phyloP scores from a whole-genome alignment of 2,329 filamentous ascomycete species.

The Xylogone sp. region DNA sequence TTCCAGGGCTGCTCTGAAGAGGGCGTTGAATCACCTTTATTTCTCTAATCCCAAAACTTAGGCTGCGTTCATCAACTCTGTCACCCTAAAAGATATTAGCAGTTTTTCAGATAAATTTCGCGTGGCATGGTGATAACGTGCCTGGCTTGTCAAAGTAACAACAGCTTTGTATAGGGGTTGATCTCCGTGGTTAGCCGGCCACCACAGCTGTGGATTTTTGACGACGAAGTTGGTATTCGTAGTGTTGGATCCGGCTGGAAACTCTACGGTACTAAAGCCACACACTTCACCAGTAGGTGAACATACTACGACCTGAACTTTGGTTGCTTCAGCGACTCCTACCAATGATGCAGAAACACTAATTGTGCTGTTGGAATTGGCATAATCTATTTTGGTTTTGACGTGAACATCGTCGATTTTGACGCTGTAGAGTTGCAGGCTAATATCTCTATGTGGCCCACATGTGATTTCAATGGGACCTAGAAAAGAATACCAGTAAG shows the following conservation, averaged over 20 bases:
- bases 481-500: too few relatives aligned
- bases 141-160: background rate
- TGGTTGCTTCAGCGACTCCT: background rate
- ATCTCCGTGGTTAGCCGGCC: background rate
- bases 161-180: background rate
- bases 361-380: background rate
- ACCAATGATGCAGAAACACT: too few relatives aligned
- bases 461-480: slow-evolving; percentile 62
- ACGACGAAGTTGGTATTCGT: background rate
- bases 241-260: background rate
- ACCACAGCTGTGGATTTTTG: background rate
- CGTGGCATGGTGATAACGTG: background rate
- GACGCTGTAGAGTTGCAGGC: slow-evolving; percentile 64
- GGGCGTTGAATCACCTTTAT: background rate
- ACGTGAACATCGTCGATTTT: slow-evolving; percentile 49
- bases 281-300: background rate
- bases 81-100: too few relatives aligned
- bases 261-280: background rate
- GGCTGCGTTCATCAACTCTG: too few relatives aligned
- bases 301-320: too few relatives aligned
- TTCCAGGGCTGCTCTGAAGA: background rate
- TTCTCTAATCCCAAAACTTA: background rate
- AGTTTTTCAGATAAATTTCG: too few relatives aligned
- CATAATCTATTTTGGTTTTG: background rate
- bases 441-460: slow-evolving; percentile 66